Percentiles rank a stretch among this genome's conserved stretches.
These are phyloP conservation scores for Verbascum thapsus DNA, from an alignment of 257 asterid species.

Conservation along the genomic window DNA sequence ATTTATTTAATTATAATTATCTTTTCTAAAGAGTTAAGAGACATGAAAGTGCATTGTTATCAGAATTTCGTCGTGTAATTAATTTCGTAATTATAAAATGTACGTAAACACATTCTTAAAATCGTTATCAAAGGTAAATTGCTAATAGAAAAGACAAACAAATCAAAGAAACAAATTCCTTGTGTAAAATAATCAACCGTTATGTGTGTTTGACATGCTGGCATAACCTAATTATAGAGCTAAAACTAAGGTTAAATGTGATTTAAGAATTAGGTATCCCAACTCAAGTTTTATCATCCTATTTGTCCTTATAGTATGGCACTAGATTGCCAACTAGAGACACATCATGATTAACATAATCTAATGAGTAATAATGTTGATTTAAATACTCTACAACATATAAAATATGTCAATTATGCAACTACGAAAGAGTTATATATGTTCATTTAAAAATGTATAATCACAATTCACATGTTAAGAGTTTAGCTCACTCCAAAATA, in stretches of 20 bases:
- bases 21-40: slow-evolving; percentile 21
- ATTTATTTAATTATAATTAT: not conserved
- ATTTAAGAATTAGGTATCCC: slow-evolving; percentile 41
- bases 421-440: not conserved
- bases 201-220: slow-evolving; percentile 45
- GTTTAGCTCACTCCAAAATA: not conserved
- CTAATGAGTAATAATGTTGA: slow-evolving; percentile 20
- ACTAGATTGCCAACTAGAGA: slow-evolving; percentile 35
- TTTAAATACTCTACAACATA: not conserved
- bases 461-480: not conserved
- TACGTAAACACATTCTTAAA: slow-evolving; percentile 27
- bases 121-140: slow-evolving; percentile 28
- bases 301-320: slow-evolving; percentile 37
- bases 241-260: slow-evolving; percentile 26
- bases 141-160: slow-evolving; percentile 41
- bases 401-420: too few relatives aligned
- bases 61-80: slow-evolving; percentile 20
- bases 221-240: slow-evolving; percentile 36
- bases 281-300: slow-evolving; percentile 42
- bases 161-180: slow-evolving; percentile 40
- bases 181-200: slow-evolving; percentile 36
- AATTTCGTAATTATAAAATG: not conserved
- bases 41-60: slow-evolving; percentile 26
- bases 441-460: not conserved
- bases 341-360: slow-evolving; percentile 22